A percentile compares a stretch with the other conserved stretches of the same genome.
These are phyloP conservation scores for Saturnispora besseyi DNA, from an alignment of 805 yeast species.

Conservation along the genomic window DNA sequence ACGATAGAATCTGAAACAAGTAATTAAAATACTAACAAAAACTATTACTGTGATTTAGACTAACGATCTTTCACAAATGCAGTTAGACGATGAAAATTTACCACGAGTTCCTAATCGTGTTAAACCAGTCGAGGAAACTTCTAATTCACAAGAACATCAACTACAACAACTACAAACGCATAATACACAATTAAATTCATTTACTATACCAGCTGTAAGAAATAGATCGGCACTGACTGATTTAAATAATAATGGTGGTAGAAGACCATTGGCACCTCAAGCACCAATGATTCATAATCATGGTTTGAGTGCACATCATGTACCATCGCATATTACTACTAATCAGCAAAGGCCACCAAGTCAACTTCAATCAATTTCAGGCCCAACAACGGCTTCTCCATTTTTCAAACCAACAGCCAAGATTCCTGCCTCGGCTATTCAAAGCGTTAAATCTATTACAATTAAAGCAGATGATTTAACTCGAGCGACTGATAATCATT, in stretches of 20 bases:
- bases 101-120: constrained; percentile 15
- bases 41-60: not conserved
- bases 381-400: constrained; percentile 24
- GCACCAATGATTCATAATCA: constrained; percentile 7
- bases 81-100: constrained; percentile 25
- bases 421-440: not conserved
- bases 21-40: constrained; percentile 1
- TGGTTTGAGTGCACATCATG: constrained; percentile 5
- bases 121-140: constrained; percentile 1
- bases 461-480: constrained; percentile 19
- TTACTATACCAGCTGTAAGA: constrained; percentile 10
- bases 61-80: constrained; percentile 22
- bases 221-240: constrained; percentile 25
- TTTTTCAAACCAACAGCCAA: constrained; percentile 22
- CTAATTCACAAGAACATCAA: constrained; percentile 5
- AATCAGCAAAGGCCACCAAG: constrained; percentile 54
- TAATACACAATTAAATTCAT: constrained; percentile 12
- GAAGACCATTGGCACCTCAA: not conserved
- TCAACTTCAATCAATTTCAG: constrained; percentile 31
- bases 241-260: constrained; percentile 16
- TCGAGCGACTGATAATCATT: constrained; percentile 2
- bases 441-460: constrained; percentile 8
- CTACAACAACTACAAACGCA: constrained; percentile 9
- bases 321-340: constrained; percentile 2
- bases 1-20: not conserved